Percentiles rank a stretch among this genome's conserved stretches.
Conservation (phyloP, 169 alveolate genomes). For the Cryptosporidium canis region DNA sequence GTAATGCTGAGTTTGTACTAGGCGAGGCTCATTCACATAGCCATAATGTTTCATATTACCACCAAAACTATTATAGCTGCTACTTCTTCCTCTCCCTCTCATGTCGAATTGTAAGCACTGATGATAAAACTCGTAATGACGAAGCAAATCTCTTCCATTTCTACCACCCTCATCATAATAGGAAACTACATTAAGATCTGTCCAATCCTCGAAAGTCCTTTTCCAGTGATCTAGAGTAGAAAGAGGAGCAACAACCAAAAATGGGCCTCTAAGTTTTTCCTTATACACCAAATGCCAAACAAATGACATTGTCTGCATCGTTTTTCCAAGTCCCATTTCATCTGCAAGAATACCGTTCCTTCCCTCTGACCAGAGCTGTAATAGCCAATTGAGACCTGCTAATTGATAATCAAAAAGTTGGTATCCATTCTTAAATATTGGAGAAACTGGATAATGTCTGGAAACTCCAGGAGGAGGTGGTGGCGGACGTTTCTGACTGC, state of each 20-base stretch:
- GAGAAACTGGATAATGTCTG: slow-evolving; percentile 64
- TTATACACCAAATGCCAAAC: slow-evolving; percentile 82
- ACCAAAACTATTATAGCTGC: slow-evolving; percentile 63
- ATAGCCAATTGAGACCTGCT: slow-evolving; percentile 86
- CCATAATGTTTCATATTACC: slow-evolving; percentile 21
- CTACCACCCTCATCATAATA: slow-evolving; percentile 87
- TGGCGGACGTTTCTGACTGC: slow-evolving; percentile 69
- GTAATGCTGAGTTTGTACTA: slow-evolving; percentile 78
- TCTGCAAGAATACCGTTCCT: slow-evolving; percentile 92
- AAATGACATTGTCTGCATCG: slow-evolving; percentile 81
- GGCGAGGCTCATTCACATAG: slow-evolving; percentile 64
- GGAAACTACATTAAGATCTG: slow-evolving; percentile 84
- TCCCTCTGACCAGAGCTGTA: slow-evolving; percentile 83
- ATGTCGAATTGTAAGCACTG: slow-evolving; percentile 79
- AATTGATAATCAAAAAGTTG: slow-evolving; percentile 72
- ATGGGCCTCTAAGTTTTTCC: slow-evolving; percentile 86
- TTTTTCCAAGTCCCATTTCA: slow-evolving; percentile 85
- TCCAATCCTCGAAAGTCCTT: slow-evolving; percentile 90
- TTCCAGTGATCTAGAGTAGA: slow-evolving; percentile 92
- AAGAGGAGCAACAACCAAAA: slow-evolving; percentile 89
- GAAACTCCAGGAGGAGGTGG: slow-evolving; percentile 73
- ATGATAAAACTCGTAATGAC: slow-evolving; percentile 83
- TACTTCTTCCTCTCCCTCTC: slow-evolving; percentile 80
- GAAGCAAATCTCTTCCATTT: slow-evolving; percentile 87
- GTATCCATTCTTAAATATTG: slow-evolving; percentile 63